Conservation (phyloP, 345 rosid species). For the Laguncularia racemosa region DNA sequence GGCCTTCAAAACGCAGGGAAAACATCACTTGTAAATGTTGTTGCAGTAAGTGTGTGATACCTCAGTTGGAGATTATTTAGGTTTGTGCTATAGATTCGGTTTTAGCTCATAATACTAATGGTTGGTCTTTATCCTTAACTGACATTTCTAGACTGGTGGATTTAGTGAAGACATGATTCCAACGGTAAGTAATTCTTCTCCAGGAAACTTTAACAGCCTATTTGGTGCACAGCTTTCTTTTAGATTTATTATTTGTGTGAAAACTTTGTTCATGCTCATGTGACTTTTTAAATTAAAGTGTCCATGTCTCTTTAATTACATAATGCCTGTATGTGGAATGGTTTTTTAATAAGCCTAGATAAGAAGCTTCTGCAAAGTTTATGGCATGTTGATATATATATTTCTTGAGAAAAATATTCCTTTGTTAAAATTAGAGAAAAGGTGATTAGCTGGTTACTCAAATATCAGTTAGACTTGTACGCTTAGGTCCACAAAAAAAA, state of each 20-base stretch:
- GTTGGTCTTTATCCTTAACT: constrained; percentile 9
- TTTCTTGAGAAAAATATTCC: background rate
- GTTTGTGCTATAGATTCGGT: background rate
- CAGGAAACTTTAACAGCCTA: background rate
- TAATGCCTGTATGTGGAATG: too few species aligned
- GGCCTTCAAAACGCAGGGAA: constrained; percentile 76
- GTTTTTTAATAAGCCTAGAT: too few species aligned
- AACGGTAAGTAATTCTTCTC: constrained; percentile 31
- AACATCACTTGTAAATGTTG: constrained; percentile 62
- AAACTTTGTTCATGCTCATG: too few species aligned
- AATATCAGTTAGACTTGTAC: too few species aligned
- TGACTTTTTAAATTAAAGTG: too few species aligned
- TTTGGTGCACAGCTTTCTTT: background rate
- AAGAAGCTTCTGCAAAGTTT: background rate
- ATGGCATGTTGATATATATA: background rate
- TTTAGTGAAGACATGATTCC: constrained; percentile 95
- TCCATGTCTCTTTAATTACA: too few species aligned
- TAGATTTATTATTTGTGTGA: too few species aligned
- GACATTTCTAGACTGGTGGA: constrained; percentile 59
- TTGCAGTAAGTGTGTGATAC: constrained; percentile 37
- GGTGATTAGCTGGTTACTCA: too few species aligned
- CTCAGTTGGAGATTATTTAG: background rate
- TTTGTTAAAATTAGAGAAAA: too few species aligned
- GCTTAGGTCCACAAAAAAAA: too few species aligned
- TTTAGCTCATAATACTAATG: constrained; percentile 15